These are phyloP conservation scores for Austroboletus rostrupii DNA, from an alignment of 1,284 basidiomycete genomes.

Conservation along the genomic window DNA sequence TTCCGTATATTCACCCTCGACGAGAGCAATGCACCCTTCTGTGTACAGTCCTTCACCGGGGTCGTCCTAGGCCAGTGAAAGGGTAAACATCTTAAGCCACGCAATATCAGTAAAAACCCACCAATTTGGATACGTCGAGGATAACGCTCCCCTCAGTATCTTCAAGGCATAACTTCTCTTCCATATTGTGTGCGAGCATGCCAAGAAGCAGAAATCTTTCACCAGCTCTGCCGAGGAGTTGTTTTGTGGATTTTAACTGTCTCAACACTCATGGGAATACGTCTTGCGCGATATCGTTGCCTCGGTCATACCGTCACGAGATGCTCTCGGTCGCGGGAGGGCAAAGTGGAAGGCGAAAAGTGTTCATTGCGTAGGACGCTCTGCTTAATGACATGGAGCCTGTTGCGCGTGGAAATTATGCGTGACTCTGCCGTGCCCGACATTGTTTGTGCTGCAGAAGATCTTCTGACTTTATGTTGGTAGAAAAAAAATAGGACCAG, in stretches of 20 bases:
- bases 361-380: conserved; percentile 91
- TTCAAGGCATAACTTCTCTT: conserved; percentile 88
- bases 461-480: conserved; percentile 26
- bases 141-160: conserved; percentile 91
- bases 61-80: conserved; percentile 55
- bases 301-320: conserved; percentile 70
- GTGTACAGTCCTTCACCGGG: conserved; percentile 97
- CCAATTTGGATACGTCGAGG: conserved; percentile 85
- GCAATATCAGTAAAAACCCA: conserved; percentile 31
- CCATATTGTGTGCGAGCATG: conserved; percentile 86
- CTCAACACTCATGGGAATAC: conserved; percentile 10
- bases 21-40: conserved; percentile 91
- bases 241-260: conserved; percentile 93
- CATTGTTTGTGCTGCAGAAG: conserved; percentile 52
- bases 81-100: background rate
- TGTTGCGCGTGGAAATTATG: conserved; percentile 72
- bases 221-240: conserved; percentile 87
- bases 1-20: conserved; percentile 95
- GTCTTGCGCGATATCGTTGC: conserved; percentile 9
- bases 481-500: background rate
- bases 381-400: conserved; percentile 85
- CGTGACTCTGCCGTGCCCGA: conserved; percentile 80
- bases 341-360: conserved; percentile 90
- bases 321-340: conserved; percentile 78
- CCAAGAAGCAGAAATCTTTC: conserved; percentile 92